Conservation (phyloP, 2,329 filamentous ascomycete genomes). For the Aspergillus candidus region DNA sequence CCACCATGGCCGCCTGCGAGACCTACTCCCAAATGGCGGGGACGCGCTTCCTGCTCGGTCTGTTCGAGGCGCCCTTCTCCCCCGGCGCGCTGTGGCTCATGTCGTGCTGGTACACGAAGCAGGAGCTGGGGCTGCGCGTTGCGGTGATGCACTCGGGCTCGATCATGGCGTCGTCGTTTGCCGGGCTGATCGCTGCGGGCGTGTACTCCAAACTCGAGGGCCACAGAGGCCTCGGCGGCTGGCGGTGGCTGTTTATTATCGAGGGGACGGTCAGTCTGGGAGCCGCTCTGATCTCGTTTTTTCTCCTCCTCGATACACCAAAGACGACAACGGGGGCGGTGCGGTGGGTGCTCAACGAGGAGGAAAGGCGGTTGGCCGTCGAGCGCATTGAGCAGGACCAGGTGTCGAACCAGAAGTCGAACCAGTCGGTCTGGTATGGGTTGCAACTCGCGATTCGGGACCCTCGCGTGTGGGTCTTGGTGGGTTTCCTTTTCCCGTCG, state of each 20-base stretch:
- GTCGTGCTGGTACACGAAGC: slow-evolving; percentile 60
- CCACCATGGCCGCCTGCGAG: slow-evolving; percentile 26
- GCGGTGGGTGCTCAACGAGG: background rate
- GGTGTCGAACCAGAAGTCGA: background rate
- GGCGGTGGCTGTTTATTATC: slow-evolving; percentile 53
- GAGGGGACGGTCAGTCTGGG: slow-evolving; percentile 46
- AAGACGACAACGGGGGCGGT: background rate
- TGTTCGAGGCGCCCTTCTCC: slow-evolving; percentile 43
- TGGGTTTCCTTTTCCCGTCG: background rate
- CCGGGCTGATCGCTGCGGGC: slow-evolving; percentile 12
- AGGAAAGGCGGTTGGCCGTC: background rate
- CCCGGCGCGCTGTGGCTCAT: slow-evolving; percentile 58
- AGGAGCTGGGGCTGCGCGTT: slow-evolving; percentile 44
- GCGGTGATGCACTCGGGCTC: slow-evolving; percentile 11
- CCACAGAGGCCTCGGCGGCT: slow-evolving; percentile 5
- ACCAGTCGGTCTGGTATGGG: background rate
- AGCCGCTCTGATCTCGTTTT: slow-evolving; percentile 35
- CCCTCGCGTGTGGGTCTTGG: background rate
- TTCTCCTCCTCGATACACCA: slow-evolving; percentile 28
- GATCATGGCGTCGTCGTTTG: slow-evolving; percentile 11
- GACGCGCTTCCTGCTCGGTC: slow-evolving; percentile 33
- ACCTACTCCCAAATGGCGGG: slow-evolving; percentile 31
- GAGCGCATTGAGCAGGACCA: background rate
- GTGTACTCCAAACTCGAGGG: slow-evolving; percentile 10
- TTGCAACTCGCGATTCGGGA: background rate